Evolutionary conservation across 2,329 filamentous ascomycete genomes (phyloP), one percentile per base, ranked within the genome.

Genomic region (Scedosporium boydii): DNA sequence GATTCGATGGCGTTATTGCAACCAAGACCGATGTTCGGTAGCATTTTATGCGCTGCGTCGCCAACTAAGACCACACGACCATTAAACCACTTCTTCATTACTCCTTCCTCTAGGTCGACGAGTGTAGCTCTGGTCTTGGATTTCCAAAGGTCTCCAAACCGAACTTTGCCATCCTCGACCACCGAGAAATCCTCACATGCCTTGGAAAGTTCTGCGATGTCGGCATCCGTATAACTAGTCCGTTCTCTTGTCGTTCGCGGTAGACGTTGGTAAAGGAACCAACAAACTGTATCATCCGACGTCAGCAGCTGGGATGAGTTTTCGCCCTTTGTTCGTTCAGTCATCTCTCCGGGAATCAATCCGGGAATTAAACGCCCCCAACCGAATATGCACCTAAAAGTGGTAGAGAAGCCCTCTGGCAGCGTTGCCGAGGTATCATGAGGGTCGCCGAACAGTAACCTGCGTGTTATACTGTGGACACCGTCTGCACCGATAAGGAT

Each of bases 401-500:
- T n/a, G 14, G 58, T 16, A 5, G 58, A 27, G 58, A 59, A 23
- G 16, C 58, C 58, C n/a, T 29, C 44, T 4, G 58, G 16, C 18
- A 59, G 26, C 14, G 42, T 34, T 2, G 58, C 16, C 21, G 3
- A 3, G 14, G 16, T n/a, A 34, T 29, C 23, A 26, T 27, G 23
- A 26, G 55, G 26, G 26, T 34, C 27, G 7, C 12, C 14, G 26
- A 29, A 29, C 10, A 57, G 26, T 12, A 18, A 29, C 10, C 14
- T 29, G 53, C 74, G 70, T 4, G 72, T 68, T 7, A 65, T 67
- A 64, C 75, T 78, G 58, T 76, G 72, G 4, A 77, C 74, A 3
- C 77, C 77, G 66, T 79, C 77, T 5, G 73, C 72, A 14, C 77
- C 77, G 26, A 79, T 67, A 5, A 79, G 64, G 14, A 80, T 69